These are phyloP conservation scores for Flaveria floridana DNA, from an alignment of 140 eudicot genomes.

Conservation along the genomic window DNA sequence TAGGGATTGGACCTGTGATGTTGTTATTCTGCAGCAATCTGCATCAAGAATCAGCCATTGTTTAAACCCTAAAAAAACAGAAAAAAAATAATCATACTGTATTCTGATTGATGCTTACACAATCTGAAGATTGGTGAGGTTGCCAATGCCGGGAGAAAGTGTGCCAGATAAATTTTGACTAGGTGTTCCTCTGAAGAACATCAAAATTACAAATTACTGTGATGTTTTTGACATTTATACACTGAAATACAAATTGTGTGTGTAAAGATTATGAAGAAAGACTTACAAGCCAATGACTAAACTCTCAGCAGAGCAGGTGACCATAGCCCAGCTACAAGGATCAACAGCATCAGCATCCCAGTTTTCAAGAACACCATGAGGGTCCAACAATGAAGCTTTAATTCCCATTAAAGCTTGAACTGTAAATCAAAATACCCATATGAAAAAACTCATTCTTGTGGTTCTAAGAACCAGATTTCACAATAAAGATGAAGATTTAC, in stretches of 20 bases:
- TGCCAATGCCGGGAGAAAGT: slow-evolving; percentile 85
- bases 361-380: slow-evolving; percentile 89
- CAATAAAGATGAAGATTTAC: slow-evolving; percentile 35
- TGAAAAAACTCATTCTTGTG: slow-evolving; percentile 25
- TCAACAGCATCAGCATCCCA: slow-evolving; percentile 98
- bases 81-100: background rate
- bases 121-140: slow-evolving; percentile 79
- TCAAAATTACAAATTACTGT: background rate
- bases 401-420: slow-evolving; percentile 95
- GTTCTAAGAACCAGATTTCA: background rate
- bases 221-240: background rate
- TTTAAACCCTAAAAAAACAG: background rate
- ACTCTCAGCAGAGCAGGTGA: slow-evolving; percentile 77
- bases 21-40: slow-evolving; percentile 86
- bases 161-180: slow-evolving; percentile 84
- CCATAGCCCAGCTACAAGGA: slow-evolving; percentile 97
- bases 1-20: slow-evolving; percentile 71
- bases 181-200: slow-evolving; percentile 68
- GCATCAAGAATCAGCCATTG: slow-evolving; percentile 26
- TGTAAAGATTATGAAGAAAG: slow-evolving; percentile 27
- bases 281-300: slow-evolving; percentile 91
- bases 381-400: slow-evolving; percentile 71
- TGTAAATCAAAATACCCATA: slow-evolving; percentile 37
- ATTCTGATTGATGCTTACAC: slow-evolving; percentile 47
- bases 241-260: slow-evolving; percentile 4